Percentiles rank a stretch among this genome's conserved stretches.
Evolutionary conservation across 257 asterid genomes (phyloP).

Genomic region (Solanum pimpinellifolium): DNA sequence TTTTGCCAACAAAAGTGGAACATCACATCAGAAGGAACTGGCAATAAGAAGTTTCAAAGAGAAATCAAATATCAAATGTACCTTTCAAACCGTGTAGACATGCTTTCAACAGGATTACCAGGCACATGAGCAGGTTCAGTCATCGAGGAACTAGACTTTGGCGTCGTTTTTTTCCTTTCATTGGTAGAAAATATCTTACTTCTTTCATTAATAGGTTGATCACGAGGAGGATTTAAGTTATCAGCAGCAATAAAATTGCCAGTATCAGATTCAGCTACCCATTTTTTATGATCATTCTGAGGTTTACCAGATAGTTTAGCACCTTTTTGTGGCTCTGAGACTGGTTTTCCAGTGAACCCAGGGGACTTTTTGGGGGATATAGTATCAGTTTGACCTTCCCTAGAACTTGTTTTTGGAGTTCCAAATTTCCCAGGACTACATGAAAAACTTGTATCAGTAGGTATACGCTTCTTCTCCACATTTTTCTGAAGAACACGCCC

Average conservation of each 20-base stretch:
- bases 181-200: slow-evolving; percentile 33
- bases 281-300: slow-evolving; percentile 36
- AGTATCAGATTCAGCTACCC: slow-evolving; percentile 18
- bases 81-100: slow-evolving; percentile 47
- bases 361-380: slow-evolving; percentile 49
- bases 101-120: slow-evolving; percentile 31
- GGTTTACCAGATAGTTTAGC: slow-evolving; percentile 29
- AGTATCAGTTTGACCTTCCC: slow-evolving; percentile 32
- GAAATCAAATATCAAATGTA: slow-evolving; percentile 6
- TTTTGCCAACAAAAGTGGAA: slow-evolving; percentile 16
- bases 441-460: slow-evolving; percentile 17
- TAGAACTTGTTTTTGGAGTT: slow-evolving; percentile 15
- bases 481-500: slow-evolving; percentile 27
- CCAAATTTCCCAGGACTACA: slow-evolving; percentile 29
- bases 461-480: slow-evolving; percentile 33
- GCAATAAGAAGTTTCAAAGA: background rate
- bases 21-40: slow-evolving; percentile 9
- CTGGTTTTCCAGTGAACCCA: slow-evolving; percentile 19
- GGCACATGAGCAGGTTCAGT: slow-evolving; percentile 27
- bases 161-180: slow-evolving; percentile 44
- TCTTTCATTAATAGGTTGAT: slow-evolving; percentile 38
- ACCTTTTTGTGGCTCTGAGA: slow-evolving; percentile 28
- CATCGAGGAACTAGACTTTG: slow-evolving; percentile 25
- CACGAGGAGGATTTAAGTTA: slow-evolving; percentile 16
- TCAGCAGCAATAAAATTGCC: slow-evolving; percentile 23